Evolutionary conservation across 768 basidiomycete genomes (phyloP), one percentile per base, ranked within the genome.

Genomic region (Mycena amicta): DNA sequence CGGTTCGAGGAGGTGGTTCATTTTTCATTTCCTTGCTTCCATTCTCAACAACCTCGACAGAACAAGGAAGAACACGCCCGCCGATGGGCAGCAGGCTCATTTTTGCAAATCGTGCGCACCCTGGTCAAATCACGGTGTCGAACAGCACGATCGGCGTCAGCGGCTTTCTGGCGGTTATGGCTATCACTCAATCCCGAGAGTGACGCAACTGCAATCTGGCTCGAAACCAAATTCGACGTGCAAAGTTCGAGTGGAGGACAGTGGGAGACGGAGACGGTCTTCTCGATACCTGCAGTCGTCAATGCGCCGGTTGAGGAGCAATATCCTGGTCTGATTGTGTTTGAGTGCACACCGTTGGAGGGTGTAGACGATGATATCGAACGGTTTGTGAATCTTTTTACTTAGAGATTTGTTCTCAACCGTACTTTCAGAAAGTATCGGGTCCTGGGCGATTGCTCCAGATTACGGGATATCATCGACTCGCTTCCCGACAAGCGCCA

Each of bases 201-300:
- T 63, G 89, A 91, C 64, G 83, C 82, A 20, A 92, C 90, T 6
- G 89, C 89, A 3, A 90, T 91, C 37, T 92, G 90, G 90, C 65
- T 92, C 40, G 86, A 91, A 66, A 78, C 79, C 62, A 93, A 93
- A 70, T 91, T 92, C 59, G 79, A 86, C 61, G 78, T 90, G 13
- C 87, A 87, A 0, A 69, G 74, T 5, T 87, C 87, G 2, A 15
- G 22, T 23, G 89, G 62, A 3, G 62, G 89, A 2, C 59, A 72
- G 37, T 90, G 89, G 89, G 72, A 73, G 4, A 77, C 79, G 16
- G 87, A 87, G 57, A 69, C 69, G 5, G 72, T 87, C 3, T 89
- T 89, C 68, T 80, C 84, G 16, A 85, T 91, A 49, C 85, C 87
- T 0, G 64, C 83, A 15, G 65, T 53, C 5, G 20, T 54, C 4